Conservation (phyloP, 306 rosid genomes). For the Heteromeles arbutifolia region DNA sequence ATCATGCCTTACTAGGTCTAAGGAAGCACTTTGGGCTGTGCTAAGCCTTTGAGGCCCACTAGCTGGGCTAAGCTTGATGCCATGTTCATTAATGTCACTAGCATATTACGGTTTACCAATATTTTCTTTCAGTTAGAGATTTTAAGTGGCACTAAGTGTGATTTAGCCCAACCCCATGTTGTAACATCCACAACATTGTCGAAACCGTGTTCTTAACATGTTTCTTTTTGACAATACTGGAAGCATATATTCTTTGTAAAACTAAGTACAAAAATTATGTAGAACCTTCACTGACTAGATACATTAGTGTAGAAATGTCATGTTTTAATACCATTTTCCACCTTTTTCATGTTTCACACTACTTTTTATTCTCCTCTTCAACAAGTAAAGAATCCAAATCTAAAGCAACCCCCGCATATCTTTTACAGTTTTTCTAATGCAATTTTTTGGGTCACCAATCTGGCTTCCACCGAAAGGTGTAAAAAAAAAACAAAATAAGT, state of each 20-base stretch:
- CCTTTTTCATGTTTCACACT: neutral
- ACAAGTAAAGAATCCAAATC: slow-evolving; percentile 35
- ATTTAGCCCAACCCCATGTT: too few relatives aligned
- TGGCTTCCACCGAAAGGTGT: neutral
- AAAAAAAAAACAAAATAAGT: too few relatives aligned
- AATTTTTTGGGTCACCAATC: neutral
- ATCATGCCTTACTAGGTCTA: neutral
- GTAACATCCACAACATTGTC: neutral
- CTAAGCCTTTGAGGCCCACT: neutral
- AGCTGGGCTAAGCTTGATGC: neutral
- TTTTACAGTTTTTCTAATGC: neutral
- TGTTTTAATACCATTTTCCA: neutral
- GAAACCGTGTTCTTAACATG: neutral
- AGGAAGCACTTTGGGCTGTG: neutral
- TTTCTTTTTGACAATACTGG: neutral
- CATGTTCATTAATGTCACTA: neutral
- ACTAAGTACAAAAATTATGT: neutral
- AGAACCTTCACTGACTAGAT: neutral
- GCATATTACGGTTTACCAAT: too few relatives aligned
- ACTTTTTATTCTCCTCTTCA: slow-evolving; percentile 11
- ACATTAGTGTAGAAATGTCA: neutral
- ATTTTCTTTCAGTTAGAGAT: too few relatives aligned
- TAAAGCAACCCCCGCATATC: neutral
- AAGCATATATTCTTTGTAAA: neutral
- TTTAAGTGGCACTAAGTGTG: too few relatives aligned